Evolutionary conservation across 2,329 filamentous ascomycete genomes (phyloP).

Genomic region (Orbilia quercus): DNA sequence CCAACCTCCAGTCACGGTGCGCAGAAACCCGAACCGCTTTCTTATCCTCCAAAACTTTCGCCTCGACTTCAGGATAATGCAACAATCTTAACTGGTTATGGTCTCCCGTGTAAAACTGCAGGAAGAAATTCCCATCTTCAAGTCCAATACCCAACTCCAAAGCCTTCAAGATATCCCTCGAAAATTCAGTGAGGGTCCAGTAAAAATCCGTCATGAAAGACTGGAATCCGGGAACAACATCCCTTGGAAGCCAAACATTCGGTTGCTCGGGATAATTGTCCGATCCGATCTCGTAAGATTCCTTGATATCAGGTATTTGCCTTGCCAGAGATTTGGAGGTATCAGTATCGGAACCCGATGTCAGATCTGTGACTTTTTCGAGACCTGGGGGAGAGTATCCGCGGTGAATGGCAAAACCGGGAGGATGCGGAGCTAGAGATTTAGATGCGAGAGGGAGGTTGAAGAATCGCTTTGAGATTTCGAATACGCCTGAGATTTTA

Average conservation of each 20-base stretch:
- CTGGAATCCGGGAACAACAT: conserved; percentile 63
- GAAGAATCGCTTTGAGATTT: conserved; percentile 42
- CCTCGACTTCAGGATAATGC: conserved; percentile 65
- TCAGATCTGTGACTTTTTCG: conserved; percentile 64
- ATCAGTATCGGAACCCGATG: conserved; percentile 6
- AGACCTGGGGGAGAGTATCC: conserved; percentile 66
- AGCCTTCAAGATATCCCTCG: conserved; percentile 62
- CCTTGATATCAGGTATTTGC: conserved; percentile 59
- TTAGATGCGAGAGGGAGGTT: conserved; percentile 27
- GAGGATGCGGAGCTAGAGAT: conserved; percentile 36
- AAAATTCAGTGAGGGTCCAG: conserved; percentile 63
- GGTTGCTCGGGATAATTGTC: conserved; percentile 62
- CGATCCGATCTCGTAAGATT: conserved; percentile 65
- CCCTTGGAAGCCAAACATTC: conserved; percentile 64
- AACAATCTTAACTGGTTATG: conserved; percentile 66
- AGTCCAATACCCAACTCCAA: conserved; percentile 62
- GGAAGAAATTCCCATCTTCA: conserved; percentile 62
- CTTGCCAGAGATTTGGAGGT: conserved; percentile 6
- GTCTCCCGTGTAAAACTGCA: conserved; percentile 64
- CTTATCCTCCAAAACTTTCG: conserved; percentile 62
- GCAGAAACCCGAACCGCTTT: conserved; percentile 64
- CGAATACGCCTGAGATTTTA: conserved; percentile 38
- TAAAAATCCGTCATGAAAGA: conserved; percentile 64
- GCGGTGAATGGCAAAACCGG: conserved; percentile 62
- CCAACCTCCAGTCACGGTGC: conserved; percentile 66